Evolutionary conservation across 2,329 filamentous ascomycete species (phyloP).

Genomic region (Pestalotiopsis sp.): DNA sequence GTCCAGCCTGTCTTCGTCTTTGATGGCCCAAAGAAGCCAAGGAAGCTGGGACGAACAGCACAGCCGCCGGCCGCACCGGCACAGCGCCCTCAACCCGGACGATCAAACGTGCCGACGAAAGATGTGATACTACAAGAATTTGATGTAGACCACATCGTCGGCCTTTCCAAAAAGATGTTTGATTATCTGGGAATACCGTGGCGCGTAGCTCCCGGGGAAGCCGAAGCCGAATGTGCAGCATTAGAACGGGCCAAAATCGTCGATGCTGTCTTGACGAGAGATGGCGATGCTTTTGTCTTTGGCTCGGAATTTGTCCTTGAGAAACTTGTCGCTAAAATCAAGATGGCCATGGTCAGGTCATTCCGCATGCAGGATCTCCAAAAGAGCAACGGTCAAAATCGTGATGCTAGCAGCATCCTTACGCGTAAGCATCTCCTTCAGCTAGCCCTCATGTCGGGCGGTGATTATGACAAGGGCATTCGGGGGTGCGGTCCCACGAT

Average conservation of each 20-base stretch:
- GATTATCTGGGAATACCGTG: conserved; percentile 35
- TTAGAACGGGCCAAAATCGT: conserved; percentile 45
- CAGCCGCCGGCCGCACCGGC: not conserved
- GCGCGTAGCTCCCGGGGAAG: conserved; percentile 44
- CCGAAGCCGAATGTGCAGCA: conserved; percentile 49
- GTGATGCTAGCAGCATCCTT: not conserved
- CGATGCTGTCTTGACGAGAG: conserved; percentile 51
- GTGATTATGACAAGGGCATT: conserved; percentile 23
- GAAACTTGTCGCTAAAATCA: conserved; percentile 18
- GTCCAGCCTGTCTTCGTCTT: conserved; percentile 57
- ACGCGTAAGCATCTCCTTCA: conserved; percentile 23
- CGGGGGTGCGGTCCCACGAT: conserved; percentile 20
- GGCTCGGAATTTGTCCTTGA: conserved; percentile 43
- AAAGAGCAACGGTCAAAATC: conserved; percentile 1
- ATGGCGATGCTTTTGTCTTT: conserved; percentile 50
- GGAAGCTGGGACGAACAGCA: conserved; percentile 36
- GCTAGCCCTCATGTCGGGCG: conserved; percentile 27
- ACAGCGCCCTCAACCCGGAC: conserved; percentile 11
- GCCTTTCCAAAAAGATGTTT: conserved; percentile 37
- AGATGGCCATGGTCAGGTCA: conserved; percentile 16
- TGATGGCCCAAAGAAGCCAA: conserved; percentile 47
- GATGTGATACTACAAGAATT: conserved; percentile 14
- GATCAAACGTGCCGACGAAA: conserved; percentile 15
- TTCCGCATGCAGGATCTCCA: conserved; percentile 16
- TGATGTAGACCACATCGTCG: conserved; percentile 19